Evolutionary conservation across 2,329 filamentous ascomycete genomes (phyloP).

Genomic region (Colletotrichum graminicola): DNA sequence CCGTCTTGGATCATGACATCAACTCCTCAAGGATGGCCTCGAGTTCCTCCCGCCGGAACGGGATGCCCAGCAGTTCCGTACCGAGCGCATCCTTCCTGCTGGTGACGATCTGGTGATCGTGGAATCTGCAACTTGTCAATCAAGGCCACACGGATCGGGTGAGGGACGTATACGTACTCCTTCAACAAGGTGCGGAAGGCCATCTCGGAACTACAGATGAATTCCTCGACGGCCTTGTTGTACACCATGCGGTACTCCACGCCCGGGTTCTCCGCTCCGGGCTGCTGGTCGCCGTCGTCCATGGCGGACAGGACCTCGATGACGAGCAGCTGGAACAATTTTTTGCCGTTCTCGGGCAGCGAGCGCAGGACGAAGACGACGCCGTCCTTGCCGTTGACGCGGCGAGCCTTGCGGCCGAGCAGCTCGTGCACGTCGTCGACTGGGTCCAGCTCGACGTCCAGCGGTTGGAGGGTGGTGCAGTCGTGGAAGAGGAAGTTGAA

Average conservation of each 20-base stretch:
- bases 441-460: constrained; percentile 78
- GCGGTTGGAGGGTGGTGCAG: constrained; percentile 87
- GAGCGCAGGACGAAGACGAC: constrained; percentile 91
- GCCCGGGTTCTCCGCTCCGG: constrained; percentile 68
- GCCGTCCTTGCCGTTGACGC: constrained; percentile 89
- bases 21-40: constrained; percentile 88
- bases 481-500: constrained; percentile 95
- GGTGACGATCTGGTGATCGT: constrained; percentile 97
- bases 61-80: constrained; percentile 86
- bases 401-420: constrained; percentile 82
- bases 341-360: constrained; percentile 91
- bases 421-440: constrained; percentile 93
- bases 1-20: constrained; percentile 47
- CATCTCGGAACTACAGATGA: constrained; percentile 97
- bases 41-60: constrained; percentile 88
- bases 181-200: constrained; percentile 94
- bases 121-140: constrained; percentile 70
- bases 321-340: constrained; percentile 86
- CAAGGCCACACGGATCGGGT: not conserved
- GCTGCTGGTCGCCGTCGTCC: constrained; percentile 66
- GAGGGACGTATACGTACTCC: constrained; percentile 70
- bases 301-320: constrained; percentile 83
- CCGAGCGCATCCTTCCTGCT: constrained; percentile 88
- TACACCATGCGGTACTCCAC: constrained; percentile 94
- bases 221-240: constrained; percentile 95